Conservation (phyloP, 2,329 filamentous ascomycete species). For the Dothidotthia symphoricarpi region DNA sequence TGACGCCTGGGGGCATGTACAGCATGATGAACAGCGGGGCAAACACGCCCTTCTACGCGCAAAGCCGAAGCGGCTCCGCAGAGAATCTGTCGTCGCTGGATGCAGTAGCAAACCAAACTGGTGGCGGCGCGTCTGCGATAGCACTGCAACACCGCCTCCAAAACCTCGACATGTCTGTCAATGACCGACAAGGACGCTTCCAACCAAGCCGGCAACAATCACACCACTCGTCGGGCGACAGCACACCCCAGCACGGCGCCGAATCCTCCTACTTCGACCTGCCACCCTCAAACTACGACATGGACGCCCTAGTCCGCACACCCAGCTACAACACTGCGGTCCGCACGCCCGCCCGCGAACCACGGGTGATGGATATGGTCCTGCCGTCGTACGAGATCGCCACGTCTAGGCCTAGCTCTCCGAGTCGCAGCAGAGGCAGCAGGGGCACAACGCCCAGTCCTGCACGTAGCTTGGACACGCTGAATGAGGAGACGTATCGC, state of each 20-base stretch:
- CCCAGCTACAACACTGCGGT: constrained; percentile 54
- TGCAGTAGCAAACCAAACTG: constrained; percentile 31
- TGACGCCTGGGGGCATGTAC: constrained; percentile 65
- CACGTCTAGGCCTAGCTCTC: constrained; percentile 45
- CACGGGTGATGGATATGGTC: constrained; percentile 42
- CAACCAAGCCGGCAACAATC: constrained; percentile 22
- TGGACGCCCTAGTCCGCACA: constrained; percentile 49
- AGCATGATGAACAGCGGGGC: constrained; percentile 57
- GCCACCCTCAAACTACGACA: constrained; percentile 37
- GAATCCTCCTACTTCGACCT: constrained; percentile 26
- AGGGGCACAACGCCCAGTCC: constrained; percentile 37
- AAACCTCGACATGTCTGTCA: constrained; percentile 48
- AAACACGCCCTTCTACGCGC: constrained; percentile 74
- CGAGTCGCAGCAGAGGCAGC: constrained; percentile 31
- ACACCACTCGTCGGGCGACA: constrained; percentile 39
- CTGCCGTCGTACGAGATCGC: constrained; percentile 49
- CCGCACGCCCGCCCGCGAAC: constrained; percentile 43
- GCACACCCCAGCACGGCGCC: constrained; percentile 31
- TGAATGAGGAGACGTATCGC: constrained; percentile 39
- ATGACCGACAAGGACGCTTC: constrained; percentile 28
- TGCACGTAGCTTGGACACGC: constrained; percentile 33
- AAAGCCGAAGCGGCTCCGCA: constrained; percentile 68
- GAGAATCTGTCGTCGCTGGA: constrained; percentile 73
- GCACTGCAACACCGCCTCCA: constrained; percentile 68
- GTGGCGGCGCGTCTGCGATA: constrained; percentile 53